Evolutionary conservation across 1,139 yeast genomes (phyloP).

Genomic region (Blastobotrys arbuscula): DNA sequence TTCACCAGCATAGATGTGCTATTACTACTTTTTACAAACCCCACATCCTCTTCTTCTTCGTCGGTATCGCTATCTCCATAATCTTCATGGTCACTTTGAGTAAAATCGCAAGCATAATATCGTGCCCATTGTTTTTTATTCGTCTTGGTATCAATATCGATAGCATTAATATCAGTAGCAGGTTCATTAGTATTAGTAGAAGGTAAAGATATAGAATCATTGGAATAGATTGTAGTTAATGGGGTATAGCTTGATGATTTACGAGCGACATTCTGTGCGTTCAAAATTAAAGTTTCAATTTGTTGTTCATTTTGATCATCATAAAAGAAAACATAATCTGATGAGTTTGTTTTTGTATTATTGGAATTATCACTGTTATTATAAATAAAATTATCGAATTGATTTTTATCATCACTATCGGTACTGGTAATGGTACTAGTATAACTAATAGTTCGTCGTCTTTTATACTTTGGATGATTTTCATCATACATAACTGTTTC

Average conservation of each 20-base stretch:
- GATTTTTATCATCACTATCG: not conserved
- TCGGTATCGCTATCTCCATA: not conserved
- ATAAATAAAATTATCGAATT: too few species aligned
- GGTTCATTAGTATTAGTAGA: not conserved
- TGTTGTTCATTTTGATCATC: not conserved
- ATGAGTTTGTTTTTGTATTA: not conserved
- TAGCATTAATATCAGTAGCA: not conserved
- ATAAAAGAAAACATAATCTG: not conserved
- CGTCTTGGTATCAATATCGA: not conserved
- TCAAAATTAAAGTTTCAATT: not conserved
- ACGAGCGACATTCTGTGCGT: not conserved
- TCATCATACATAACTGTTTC: too few species aligned
- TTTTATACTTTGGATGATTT: too few species aligned
- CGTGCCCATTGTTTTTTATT: not conserved
- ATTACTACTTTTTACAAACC: too few species aligned
- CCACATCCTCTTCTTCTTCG: not conserved
- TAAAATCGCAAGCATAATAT: not conserved
- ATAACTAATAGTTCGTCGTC: not conserved
- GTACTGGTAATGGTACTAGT: not conserved
- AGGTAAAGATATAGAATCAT: too few species aligned
- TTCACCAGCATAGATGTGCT: too few species aligned
- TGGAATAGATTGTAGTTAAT: conserved; percentile 2
- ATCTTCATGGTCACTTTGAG: not conserved
- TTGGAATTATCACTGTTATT: not conserved
- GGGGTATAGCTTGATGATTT: not conserved